Base-by-base conservation (phyloP, 208 protist species). In the Trypanosoma brucei region DNA sequence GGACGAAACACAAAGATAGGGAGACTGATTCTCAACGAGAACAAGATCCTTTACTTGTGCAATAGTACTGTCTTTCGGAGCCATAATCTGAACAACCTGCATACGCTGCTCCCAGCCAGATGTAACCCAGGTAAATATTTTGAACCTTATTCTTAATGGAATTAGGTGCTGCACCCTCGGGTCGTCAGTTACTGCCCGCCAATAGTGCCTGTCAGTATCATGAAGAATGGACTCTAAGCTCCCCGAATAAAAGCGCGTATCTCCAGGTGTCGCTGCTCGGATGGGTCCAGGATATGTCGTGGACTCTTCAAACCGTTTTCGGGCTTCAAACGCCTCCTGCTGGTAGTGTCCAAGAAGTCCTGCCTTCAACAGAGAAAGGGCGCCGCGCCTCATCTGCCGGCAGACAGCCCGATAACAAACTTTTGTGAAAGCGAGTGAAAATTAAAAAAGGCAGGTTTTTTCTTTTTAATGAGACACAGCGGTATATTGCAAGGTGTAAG, bases 171-270 rank as follows among this genome's bases (percentile, higher is more conserved):
- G 67, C 30, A 94, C 75, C 34, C 86, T 70, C 1, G 88, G 88
- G 61, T 94, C 88, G 59, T 94, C 88, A 13, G 76, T 60, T 38
- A 94, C 88, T 14, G 85, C 82, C 6, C 88, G 75, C 88, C 88
- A 94, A 55, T 94, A 94, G 60, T 94, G 88, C 8, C 88, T 74
- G 44, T 94, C 84, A 36, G 81, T 91, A 3, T 81, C 81, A 8
- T 81, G 74, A 34, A 94, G 68, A 78, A 94, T 89, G 9, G 81
- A 89, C 56, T 88, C 85, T 13, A 82, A 69, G 48, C 73, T 72
- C 34, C 85, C 83, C 2, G 75, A 67, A 67, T 94, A 94, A 69
- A 87, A 92, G n/a, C 78, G 73, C 0, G 88, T 94, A 62, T 94
- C 88, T 3, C 88, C 88, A 34, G 88, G 88, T 6, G 88, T 94